A percentile compares a stretch with the other conserved stretches of the same genome.
Conservation (phyloP, 2,329 filamentous ascomycete species). For the Purpureocillium takamizusanense region DNA sequence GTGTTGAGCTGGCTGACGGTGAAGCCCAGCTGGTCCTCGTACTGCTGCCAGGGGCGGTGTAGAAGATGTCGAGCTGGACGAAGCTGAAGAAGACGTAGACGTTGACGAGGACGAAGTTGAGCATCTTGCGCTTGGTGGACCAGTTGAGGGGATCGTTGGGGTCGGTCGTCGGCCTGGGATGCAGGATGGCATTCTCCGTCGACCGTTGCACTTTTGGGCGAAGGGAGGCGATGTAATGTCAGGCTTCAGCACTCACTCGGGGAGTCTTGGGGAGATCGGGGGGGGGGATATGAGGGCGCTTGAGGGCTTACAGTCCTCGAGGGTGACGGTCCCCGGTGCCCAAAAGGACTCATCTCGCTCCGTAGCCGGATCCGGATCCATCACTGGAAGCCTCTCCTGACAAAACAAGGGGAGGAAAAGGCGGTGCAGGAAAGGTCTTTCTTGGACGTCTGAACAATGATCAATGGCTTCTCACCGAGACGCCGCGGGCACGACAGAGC, state of each 20-base stretch:
- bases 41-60: constrained; percentile 2
- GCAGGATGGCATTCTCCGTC: constrained; percentile 4
- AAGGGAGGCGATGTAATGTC: too few relatives aligned
- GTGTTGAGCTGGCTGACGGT: constrained; percentile 15
- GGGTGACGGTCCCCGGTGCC: constrained; percentile 4
- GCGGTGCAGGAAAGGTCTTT: too few relatives aligned
- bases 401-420: too few relatives aligned
- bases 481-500: too few relatives aligned
- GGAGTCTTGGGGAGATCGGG: too few relatives aligned
- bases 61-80: constrained; percentile 42
- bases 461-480: too few relatives aligned
- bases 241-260: too few relatives aligned
- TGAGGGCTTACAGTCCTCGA: constrained; percentile 5
- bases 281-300: too few relatives aligned
- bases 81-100: constrained; percentile 58
- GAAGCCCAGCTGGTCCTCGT: constrained; percentile 15
- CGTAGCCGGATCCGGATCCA: not conserved
- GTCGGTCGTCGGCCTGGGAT: constrained; percentile 5
- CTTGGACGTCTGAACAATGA: too few relatives aligned
- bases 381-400: too few relatives aligned
- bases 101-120: constrained; percentile 42
- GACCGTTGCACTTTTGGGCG: not conserved
- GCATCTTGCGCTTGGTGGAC: constrained; percentile 5
- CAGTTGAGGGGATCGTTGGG: constrained; percentile 7
- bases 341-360: constrained; percentile 1